Evolutionary conservation across 257 asterid genomes (phyloP).

Genomic region (Catharanthus roseus): DNA sequence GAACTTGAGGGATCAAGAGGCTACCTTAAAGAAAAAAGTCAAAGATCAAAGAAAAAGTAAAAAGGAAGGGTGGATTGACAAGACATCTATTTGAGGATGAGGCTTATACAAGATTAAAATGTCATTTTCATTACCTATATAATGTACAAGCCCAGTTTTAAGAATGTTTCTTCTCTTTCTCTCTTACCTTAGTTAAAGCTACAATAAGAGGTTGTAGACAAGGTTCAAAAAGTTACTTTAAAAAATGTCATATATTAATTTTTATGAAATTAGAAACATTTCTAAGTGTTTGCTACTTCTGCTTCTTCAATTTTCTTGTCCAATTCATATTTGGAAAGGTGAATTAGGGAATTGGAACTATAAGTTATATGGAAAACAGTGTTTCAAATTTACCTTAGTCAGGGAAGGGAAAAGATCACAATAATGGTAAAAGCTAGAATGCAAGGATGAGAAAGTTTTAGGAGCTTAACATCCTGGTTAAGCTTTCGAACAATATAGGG

Average conservation of each 20-base stretch:
- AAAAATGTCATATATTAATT: too few relatives aligned
- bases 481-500: not conserved
- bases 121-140: not conserved
- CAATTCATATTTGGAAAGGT: not conserved
- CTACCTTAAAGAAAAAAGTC: slow-evolving; percentile 13
- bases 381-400: not conserved
- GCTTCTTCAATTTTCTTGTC: not conserved
- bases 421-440: not conserved
- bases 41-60: slow-evolving; percentile 4
- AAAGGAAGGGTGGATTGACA: not conserved
- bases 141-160: not conserved
- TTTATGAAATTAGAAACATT: not conserved
- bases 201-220: not conserved
- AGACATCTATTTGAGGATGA: not conserved
- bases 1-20: slow-evolving; percentile 26
- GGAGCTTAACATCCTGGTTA: not conserved
- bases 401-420: not conserved
- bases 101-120: not conserved
- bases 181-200: not conserved
- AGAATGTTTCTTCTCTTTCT: not conserved
- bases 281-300: not conserved
- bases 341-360: not conserved
- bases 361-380: not conserved
- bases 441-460: not conserved
- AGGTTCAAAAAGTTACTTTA: not conserved